phyloP scores from a whole-genome alignment of 352 stramenopile species.

The Phytophthora pluvialis region DNA sequence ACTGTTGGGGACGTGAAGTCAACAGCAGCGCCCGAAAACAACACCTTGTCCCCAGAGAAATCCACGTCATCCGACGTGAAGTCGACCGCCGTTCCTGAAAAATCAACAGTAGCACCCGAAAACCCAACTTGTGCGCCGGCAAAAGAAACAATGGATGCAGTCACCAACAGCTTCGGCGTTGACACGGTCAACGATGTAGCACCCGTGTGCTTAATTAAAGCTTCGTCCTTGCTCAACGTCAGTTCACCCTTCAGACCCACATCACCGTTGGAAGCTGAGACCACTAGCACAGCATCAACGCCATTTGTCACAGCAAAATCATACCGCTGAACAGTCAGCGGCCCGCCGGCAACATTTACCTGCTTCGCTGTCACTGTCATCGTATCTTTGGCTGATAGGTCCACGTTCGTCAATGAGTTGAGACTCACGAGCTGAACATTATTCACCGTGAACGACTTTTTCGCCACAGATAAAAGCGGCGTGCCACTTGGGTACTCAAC shows the following conservation, averaged over 20 bases:
- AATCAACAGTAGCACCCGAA: slow-evolving; percentile 9
- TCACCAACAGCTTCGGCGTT: slow-evolving; percentile 21
- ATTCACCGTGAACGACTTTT: slow-evolving; percentile 40
- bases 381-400: slow-evolving; percentile 33
- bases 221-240: slow-evolving; percentile 21
- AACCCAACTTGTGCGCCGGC: slow-evolving; percentile 13
- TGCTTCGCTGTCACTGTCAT: slow-evolving; percentile 40
- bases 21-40: not conserved
- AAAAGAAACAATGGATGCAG: slow-evolving; percentile 14
- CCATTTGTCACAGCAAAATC: slow-evolving; percentile 35
- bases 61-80: slow-evolving; percentile 6
- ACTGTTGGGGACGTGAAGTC: slow-evolving; percentile 5
- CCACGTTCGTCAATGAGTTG: slow-evolving; percentile 37
- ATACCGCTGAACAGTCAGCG: slow-evolving; percentile 33
- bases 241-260: slow-evolving; percentile 36
- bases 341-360: slow-evolving; percentile 37
- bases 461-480: slow-evolving; percentile 39
- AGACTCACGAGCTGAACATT: slow-evolving; percentile 43
- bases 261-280: slow-evolving; percentile 32
- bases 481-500: slow-evolving; percentile 45
- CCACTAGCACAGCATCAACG: slow-evolving; percentile 15
- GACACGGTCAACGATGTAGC: slow-evolving; percentile 39
- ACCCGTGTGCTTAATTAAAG: slow-evolving; percentile 39
- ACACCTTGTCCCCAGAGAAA: not conserved
- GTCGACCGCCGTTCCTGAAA: slow-evolving; percentile 8